Conservation (phyloP, 495 filamentous ascomycete species). For the Penicillium verhagenii region DNA sequence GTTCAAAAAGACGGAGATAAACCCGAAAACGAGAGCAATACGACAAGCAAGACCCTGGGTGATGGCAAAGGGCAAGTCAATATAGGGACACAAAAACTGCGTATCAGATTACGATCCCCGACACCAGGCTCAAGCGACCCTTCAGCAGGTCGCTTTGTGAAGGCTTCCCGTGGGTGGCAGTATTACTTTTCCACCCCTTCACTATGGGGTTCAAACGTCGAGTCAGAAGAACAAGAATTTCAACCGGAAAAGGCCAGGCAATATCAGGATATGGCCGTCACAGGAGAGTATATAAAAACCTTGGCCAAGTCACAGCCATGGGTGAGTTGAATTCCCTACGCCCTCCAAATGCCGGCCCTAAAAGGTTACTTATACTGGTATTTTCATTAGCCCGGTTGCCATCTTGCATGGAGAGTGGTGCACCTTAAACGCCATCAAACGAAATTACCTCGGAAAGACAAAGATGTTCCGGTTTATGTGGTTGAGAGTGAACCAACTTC, state of each 20-base stretch:
- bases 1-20: background rate
- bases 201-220: constrained; percentile 18
- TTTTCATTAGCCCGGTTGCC: constrained; percentile 38
- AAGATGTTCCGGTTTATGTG: constrained; percentile 27
- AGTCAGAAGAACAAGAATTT: constrained; percentile 6
- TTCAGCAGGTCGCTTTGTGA: constrained; percentile 40
- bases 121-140: constrained; percentile 26
- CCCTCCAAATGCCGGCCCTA: too few species aligned
- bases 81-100: constrained; percentile 36
- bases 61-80: background rate
- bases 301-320: constrained; percentile 39
- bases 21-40: background rate
- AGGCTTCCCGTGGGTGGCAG: constrained; percentile 45
- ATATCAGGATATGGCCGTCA: constrained; percentile 44
- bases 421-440: constrained; percentile 40
- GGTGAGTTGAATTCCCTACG: constrained; percentile 28
- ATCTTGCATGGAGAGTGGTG: constrained; percentile 46
- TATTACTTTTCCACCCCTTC: constrained; percentile 43
- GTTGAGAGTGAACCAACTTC: constrained; percentile 21
- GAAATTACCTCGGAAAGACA: constrained; percentile 29
- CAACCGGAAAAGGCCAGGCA: constrained; percentile 25
- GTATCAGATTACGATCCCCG: constrained; percentile 43
- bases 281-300: constrained; percentile 31
- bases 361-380: background rate
- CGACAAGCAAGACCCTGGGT: background rate